A percentile compares a stretch with the other conserved stretches of the same genome.
These are phyloP conservation scores for Botrytis elliptica DNA, from an alignment of 2,329 filamentous ascomycete genomes.

Conservation along the genomic window DNA sequence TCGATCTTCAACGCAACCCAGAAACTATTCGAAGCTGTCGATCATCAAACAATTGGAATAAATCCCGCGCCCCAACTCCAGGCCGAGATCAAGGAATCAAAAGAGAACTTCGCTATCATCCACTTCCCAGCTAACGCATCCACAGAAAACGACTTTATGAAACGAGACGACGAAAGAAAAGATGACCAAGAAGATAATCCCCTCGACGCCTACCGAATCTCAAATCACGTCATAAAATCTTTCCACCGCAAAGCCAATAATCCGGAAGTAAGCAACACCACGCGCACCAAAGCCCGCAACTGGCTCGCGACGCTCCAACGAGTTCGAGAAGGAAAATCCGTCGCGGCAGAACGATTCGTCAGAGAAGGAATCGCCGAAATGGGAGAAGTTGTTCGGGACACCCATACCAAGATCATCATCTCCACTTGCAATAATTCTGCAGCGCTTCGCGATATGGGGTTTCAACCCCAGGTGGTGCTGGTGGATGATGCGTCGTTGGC, in stretches of 20 bases:
- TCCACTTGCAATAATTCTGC: neutral
- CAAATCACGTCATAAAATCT: neutral
- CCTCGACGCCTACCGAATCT: neutral
- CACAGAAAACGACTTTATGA: neutral
- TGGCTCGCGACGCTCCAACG: neutral
- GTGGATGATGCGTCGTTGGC: neutral
- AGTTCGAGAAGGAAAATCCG: neutral
- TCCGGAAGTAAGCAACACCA: neutral
- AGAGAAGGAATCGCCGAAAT: neutral
- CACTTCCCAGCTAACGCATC: neutral
- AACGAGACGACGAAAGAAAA: neutral
- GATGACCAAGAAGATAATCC: neutral
- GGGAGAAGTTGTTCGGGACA: neutral
- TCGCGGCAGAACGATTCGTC: neutral
- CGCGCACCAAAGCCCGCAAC: neutral
- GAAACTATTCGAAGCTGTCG: neutral
- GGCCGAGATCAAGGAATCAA: neutral
- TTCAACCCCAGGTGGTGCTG: neutral
- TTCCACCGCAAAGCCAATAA: neutral
- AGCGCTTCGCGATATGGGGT: neutral
- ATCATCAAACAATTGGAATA: neutral
- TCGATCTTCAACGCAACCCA: neutral
- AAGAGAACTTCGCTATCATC: neutral
- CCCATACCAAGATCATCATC: neutral
- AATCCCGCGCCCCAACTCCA: neutral